These are phyloP conservation scores for Acmispon strigosus DNA, from an alignment of 306 rosid species.

Conservation along the genomic window DNA sequence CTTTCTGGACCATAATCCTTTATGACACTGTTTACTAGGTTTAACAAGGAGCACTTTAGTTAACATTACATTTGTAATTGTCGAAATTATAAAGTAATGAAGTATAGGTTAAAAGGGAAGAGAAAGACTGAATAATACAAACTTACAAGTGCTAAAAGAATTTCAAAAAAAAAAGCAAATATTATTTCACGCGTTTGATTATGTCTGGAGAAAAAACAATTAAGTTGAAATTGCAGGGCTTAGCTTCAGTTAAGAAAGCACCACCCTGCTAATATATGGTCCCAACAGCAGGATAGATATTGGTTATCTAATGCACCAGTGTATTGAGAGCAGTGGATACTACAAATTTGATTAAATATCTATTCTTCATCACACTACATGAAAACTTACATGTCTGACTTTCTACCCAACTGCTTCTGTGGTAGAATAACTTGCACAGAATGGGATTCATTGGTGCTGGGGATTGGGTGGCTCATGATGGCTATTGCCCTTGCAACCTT, in stretches of 20 bases:
- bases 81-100: no score
- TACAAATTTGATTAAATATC: neutral
- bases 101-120: no score
- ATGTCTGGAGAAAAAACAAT: neutral
- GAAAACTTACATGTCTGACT: slow-evolving; percentile 92
- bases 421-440: slow-evolving; percentile 95
- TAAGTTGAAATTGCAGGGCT: neutral
- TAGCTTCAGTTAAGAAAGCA: neutral
- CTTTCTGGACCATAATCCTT: neutral
- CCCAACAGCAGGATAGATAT: neutral
- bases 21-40: neutral
- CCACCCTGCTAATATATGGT: neutral
- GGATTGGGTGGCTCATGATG: slow-evolving; percentile 94
- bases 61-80: neutral
- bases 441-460: slow-evolving; percentile 75
- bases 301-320: neutral
- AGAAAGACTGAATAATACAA: no score
- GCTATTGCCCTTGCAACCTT: slow-evolving; percentile 97
- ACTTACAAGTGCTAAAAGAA: neutral
- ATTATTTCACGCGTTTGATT: neutral
- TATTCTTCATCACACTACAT: neutral
- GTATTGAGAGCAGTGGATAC: neutral
- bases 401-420: slow-evolving; percentile 93
- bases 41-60: neutral
- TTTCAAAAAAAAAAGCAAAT: neutral